A percentile compares a stretch with the other conserved stretches of the same genome.
These are phyloP conservation scores for Saccharum officinarum DNA, from an alignment of 176 grass and related monocot genomes.

Conservation along the genomic window DNA sequence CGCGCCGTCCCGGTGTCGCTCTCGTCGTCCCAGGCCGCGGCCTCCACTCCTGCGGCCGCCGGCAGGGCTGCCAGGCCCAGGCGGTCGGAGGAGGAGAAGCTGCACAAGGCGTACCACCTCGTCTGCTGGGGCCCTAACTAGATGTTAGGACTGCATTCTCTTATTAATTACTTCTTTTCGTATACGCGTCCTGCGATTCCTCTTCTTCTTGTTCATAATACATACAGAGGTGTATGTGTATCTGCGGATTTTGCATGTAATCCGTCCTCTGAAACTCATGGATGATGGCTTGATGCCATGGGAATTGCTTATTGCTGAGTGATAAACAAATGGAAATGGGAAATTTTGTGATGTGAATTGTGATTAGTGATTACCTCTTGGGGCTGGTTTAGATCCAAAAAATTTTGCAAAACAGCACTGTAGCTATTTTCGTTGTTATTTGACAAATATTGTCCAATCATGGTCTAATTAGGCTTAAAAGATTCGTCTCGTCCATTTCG, in stretches of 20 bases:
- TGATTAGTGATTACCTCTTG: background rate
- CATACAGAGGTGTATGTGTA: no score
- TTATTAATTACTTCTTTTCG: no score
- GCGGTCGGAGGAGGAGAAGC: constrained; percentile 48
- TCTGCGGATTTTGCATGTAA: constrained; percentile 10
- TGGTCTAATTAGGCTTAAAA: no score
- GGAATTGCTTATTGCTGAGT: constrained; percentile 2
- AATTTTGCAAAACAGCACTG: no score
- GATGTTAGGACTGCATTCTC: no score
- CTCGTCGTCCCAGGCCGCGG: background rate
- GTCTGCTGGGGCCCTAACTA: constrained; percentile 75
- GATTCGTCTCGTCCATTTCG: no score
- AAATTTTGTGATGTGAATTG: background rate
- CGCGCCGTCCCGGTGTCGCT: constrained; percentile 39
- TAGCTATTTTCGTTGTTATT: no score
- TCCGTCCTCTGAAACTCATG: background rate
- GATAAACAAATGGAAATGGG: background rate
- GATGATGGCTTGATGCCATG: no score
- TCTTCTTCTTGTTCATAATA: no score
- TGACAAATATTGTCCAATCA: no score
- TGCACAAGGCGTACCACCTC: constrained; percentile 67
- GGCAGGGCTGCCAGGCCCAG: background rate
- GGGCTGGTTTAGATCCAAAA: no score
- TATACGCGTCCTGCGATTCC: background rate
- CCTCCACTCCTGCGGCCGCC: background rate